Percentiles rank a stretch among this genome's conserved stretches.
These are phyloP conservation scores for Pinguiococcus pyrenoidosus DNA, from an alignment of 108 stramenopile genomes.

Conservation along the genomic window DNA sequence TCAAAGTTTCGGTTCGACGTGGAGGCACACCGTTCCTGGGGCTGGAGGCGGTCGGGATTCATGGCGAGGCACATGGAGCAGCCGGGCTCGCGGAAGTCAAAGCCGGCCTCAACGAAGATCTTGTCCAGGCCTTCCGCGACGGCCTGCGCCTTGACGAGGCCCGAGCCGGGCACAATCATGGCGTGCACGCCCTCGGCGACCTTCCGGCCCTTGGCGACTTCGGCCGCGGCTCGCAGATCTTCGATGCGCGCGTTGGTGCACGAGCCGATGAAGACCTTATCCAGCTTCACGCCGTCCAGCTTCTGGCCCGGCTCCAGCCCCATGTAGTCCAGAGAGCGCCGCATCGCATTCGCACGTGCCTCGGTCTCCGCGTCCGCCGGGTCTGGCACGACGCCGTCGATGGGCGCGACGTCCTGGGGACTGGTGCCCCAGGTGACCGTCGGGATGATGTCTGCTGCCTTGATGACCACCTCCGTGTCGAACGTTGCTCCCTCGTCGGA, in stretches of 20 bases:
- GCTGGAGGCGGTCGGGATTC: conserved; percentile 81
- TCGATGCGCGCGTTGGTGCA: conserved; percentile 91
- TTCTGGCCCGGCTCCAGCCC: conserved; percentile 62
- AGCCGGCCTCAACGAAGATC: conserved; percentile 72
- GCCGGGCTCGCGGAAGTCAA: conserved; percentile 87
- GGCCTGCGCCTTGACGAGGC: conserved; percentile 79
- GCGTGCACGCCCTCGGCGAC: conserved; percentile 68
- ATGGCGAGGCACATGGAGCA: conserved; percentile 89
- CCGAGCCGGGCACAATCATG: conserved; percentile 84
- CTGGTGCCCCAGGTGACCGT: conserved; percentile 86
- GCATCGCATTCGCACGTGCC: conserved; percentile 60
- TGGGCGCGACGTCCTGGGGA: conserved; percentile 73
- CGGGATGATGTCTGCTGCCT: conserved; percentile 75
- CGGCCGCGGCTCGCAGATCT: conserved; percentile 74
- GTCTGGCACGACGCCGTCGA: conserved; percentile 60
- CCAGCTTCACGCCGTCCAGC: conserved; percentile 62
- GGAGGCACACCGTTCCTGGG: conserved; percentile 77
- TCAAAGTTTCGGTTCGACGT: conserved; percentile 91
- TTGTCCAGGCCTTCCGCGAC: conserved; percentile 79
- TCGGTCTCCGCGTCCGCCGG: conserved; percentile 42
- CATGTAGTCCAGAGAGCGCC: conserved; percentile 73
- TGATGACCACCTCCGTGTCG: conserved; percentile 64
- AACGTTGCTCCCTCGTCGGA: conserved; percentile 69
- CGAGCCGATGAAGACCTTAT: conserved; percentile 79
- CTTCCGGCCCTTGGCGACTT: conserved; percentile 69